Evolutionary conservation across 306 rosid species (phyloP), one percentile per base, ranked within the genome.

Genomic region (Vachellia pachyceras): DNA sequence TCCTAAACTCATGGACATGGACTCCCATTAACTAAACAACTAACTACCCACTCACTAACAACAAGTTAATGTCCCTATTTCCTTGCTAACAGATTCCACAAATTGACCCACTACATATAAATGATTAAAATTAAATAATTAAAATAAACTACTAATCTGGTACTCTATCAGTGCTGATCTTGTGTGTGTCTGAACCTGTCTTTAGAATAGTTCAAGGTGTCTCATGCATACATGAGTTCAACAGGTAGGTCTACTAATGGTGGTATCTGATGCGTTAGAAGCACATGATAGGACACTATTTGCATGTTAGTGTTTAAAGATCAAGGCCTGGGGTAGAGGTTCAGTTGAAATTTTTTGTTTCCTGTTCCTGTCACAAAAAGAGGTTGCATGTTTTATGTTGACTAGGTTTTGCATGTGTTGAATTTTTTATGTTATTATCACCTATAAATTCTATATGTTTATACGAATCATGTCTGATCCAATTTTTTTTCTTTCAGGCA

Each of bases 401-500:
- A 44, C 13, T 29, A 55, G 10, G 70, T 25, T 40, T 52, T 12
- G 49, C 15, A 13, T 18, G 36, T 55, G 15, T 55, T n/a, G 33
- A 17, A 14, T 39, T 67, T 12, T 58, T 44, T 15, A 35, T 58
- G 18, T 8, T 72, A 17, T 58, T 1, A 44, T 64, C 35, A 57
- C 72, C 72, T 70, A 42, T 41, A 65, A 36, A 11, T 70, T 71
- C 46, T 18, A 57, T 54, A 8, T 39, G 65, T 61, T 75, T 55
- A 39, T 82, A 41, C 35, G 23, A 72, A 20, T 78, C 63, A 7
- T 70, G 14, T 67, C 74, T 73, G 55, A 69, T 40, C 6, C 66
- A 13, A 41, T n/a, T 78, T 29, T 82, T 45, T 79, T 77, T 68
- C 70, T 40, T 82, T 72, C 88, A 95, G 99, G 99, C 79, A 95